Evolutionary conservation across 805 yeast genomes (phyloP), one percentile per base, ranked within the genome.

Genomic region (Clavispora santaluciae): DNA sequence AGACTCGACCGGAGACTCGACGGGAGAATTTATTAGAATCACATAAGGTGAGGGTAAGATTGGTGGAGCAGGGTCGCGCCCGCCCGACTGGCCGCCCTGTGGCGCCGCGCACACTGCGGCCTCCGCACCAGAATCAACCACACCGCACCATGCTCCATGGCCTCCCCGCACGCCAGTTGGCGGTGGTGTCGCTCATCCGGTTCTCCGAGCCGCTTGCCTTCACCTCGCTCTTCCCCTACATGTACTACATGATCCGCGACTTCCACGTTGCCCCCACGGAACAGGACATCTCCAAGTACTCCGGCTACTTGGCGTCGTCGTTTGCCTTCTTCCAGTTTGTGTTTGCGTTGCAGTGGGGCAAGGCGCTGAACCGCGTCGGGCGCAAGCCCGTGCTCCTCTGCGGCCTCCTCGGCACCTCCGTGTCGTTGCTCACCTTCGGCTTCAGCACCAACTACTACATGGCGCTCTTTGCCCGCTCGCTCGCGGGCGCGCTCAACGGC

Each of bases 171-270:
- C 60, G 71, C 53, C 84, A 79, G 46, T 64, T 66, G 57, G 38
- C 47, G 24, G 64, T 63, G 41, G 54, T 66, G 5, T 48, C 65
- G 22, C 45, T 72, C 22, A 73, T 78, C 37, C 61, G 85, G 42
- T 73, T 79, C 44, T 68, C 79, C 10, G 85, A 79, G 53, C 85
- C 86, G 1, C 68, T 80, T 16, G 76, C 83, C 2, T 80, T 79
- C 62, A 76, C 84, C 3, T 77, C 83, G 4, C 56, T 79, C 24
- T 79, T 80, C 53, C 86, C 86, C 3, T 80, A 79, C 50, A 71
- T 79, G 29, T 80, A 75, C 55, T 80, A 76, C 59, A 76, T 80
- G 83, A 78, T 79, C 15, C 57, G 76, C 44, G 81, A 76, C 45
- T 79, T 79, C 53, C 70, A 71, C 4, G 58, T 77, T 11, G 64